phyloP scores from a whole-genome alignment of 352 stramenopile species.

The Phytophthora sansomeana region DNA sequence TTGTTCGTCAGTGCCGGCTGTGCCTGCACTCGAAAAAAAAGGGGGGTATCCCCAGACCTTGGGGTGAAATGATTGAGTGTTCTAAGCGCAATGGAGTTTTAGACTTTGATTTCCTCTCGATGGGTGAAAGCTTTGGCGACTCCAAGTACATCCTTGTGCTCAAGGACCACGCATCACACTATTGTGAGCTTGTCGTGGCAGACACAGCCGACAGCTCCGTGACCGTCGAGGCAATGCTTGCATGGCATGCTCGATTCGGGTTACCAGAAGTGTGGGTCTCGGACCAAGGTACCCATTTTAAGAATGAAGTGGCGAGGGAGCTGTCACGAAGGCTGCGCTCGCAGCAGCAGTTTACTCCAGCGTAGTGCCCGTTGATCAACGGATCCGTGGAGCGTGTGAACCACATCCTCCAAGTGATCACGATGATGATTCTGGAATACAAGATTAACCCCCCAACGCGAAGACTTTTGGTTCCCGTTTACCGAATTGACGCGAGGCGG shows the following conservation, averaged over 20 bases:
- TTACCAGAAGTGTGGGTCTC: background rate
- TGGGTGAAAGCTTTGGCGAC: conserved; percentile 11
- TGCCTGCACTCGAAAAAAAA: conserved; percentile 8
- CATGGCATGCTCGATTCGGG: conserved; percentile 4
- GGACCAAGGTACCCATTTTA: background rate
- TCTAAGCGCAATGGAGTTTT: background rate
- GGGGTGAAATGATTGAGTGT: conserved; percentile 14
- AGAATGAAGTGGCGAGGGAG: background rate
- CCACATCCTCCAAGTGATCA: too few relatives aligned
- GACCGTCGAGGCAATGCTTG: background rate
- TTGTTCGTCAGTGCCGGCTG: background rate
- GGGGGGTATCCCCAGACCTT: conserved; percentile 5
- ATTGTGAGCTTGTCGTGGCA: conserved; percentile 2
- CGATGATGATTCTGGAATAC: too few relatives aligned
- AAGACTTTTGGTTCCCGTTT: too few relatives aligned
- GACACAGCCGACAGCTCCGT: conserved; percentile 9
- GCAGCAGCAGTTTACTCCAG: too few relatives aligned
- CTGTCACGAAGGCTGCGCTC: too few relatives aligned
- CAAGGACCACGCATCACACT: conserved; percentile 1
- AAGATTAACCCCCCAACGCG: too few relatives aligned
- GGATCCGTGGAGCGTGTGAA: too few relatives aligned
- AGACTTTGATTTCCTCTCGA: conserved; percentile 10
- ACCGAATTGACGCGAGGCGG: too few relatives aligned
- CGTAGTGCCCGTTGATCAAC: too few relatives aligned
- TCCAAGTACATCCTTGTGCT: background rate